Percentiles rank a stretch among this genome's conserved stretches.
Evolutionary conservation across 495 filamentous ascomycete species (phyloP).

Genomic region (Lophiostoma macrostomum): DNA sequence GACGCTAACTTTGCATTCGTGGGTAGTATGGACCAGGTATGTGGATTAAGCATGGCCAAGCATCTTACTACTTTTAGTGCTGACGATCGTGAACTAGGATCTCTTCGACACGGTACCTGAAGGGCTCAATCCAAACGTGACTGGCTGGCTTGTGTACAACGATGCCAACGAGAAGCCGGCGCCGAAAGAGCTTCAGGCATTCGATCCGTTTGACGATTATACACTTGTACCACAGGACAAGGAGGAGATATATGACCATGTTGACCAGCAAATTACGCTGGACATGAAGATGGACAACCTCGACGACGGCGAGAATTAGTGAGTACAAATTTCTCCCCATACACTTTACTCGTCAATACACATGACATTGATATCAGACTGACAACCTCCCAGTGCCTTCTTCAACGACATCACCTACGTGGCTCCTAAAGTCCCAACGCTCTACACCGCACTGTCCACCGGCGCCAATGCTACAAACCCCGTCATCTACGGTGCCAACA

Average conservation of each 20-base stretch:
- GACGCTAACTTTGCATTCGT: conserved; percentile 71
- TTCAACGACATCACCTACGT: conserved; percentile 79
- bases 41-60: conserved; percentile 3
- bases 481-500: conserved; percentile 68
- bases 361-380: not conserved
- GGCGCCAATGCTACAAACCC: conserved; percentile 61
- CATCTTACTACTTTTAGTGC: conserved; percentile 1
- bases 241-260: conserved; percentile 51
- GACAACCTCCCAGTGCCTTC: conserved; percentile 55
- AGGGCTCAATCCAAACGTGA: conserved; percentile 69
- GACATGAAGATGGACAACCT: conserved; percentile 70
- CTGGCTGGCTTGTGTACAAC: conserved; percentile 77
- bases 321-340: no score
- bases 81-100: conserved; percentile 45
- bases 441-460: conserved; percentile 70
- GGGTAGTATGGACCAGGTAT: conserved; percentile 52
- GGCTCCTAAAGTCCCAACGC: conserved; percentile 69
- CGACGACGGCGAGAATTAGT: conserved; percentile 73
- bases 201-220: conserved; percentile 72
- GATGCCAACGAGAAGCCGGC: conserved; percentile 54
- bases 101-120: conserved; percentile 66
- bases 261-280: conserved; percentile 60
- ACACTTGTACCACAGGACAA: conserved; percentile 64
- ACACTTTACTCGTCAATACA: not conserved
- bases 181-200: conserved; percentile 46